A percentile compares a stretch with the other conserved stretches of the same genome.
Conservation (phyloP, 163 green algal genomes). For the Volvox carteri region DNA sequence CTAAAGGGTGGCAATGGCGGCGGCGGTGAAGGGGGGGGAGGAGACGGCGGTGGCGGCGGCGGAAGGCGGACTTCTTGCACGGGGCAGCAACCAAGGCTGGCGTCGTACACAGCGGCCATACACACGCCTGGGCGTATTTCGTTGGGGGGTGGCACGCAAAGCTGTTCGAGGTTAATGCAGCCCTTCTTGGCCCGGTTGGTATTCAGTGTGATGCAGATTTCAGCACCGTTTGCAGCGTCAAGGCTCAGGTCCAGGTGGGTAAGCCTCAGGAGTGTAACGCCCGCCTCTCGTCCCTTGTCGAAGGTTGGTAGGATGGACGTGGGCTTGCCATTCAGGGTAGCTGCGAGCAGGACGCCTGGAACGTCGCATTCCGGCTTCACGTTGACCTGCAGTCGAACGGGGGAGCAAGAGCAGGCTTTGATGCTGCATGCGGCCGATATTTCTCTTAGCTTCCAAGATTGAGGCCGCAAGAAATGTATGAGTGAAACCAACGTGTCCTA, state of each 20-base stretch:
- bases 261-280: neutral
- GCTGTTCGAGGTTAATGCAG: slow-evolving; percentile 20
- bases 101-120: neutral
- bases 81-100: neutral
- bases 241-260: neutral
- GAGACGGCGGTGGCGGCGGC: neutral
- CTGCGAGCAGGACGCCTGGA: neutral
- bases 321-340: slow-evolving; percentile 23
- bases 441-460: too few relatives aligned
- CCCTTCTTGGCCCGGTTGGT: neutral
- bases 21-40: neutral
- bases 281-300: neutral
- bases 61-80: too few relatives aligned
- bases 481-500: neutral
- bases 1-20: neutral
- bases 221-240: neutral
- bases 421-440: neutral
- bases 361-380: neutral
- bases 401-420: too few relatives aligned
- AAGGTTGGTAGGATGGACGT: neutral
- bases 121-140: neutral
- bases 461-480: neutral
- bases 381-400: neutral
- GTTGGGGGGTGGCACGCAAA: neutral
- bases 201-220: slow-evolving; percentile 1